Conservation (phyloP, 2,329 filamentous ascomycete species). For the Microdochium bolleyi region DNA sequence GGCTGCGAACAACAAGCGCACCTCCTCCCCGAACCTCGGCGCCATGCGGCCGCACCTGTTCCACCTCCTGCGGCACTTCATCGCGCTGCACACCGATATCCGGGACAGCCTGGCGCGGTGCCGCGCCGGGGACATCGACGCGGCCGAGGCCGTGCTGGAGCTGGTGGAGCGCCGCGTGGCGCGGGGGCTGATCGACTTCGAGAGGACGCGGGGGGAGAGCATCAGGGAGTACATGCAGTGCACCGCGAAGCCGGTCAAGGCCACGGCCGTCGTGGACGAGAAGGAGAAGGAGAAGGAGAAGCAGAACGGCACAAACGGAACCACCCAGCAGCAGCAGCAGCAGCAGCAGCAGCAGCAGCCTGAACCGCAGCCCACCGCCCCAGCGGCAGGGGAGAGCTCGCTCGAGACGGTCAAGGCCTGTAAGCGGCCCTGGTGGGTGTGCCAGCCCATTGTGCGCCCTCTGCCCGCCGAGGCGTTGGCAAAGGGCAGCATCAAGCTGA, state of each 20-base stretch:
- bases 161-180: slow-evolving; percentile 72
- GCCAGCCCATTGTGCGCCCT: slow-evolving; percentile 78
- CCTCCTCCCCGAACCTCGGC: slow-evolving; percentile 54
- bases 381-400: slow-evolving; percentile 40
- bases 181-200: slow-evolving; percentile 62
- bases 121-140: slow-evolving; percentile 61
- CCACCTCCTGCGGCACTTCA: slow-evolving; percentile 76
- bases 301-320: slow-evolving; percentile 8
- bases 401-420: slow-evolving; percentile 63
- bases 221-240: slow-evolving; percentile 24
- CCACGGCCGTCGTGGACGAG: slow-evolving; percentile 5
- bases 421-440: slow-evolving; percentile 81
- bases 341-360: slow-evolving; percentile 16
- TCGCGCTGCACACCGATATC: slow-evolving; percentile 73
- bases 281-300: too few species aligned
- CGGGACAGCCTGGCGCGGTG: slow-evolving; percentile 73
- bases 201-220: slow-evolving; percentile 40
- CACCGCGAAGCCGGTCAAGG: background rate
- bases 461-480: slow-evolving; percentile 80
- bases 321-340: slow-evolving; percentile 22
- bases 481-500: slow-evolving; percentile 67
- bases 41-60: slow-evolving; percentile 91
- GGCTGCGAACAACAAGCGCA: slow-evolving; percentile 25
- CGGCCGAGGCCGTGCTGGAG: slow-evolving; percentile 67
- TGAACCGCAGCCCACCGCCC: slow-evolving; percentile 25